Evolutionary conservation across 495 filamentous ascomycete genomes (phyloP), one percentile per base, ranked within the genome.

Genomic region (Aspergillus conjunctus): DNA sequence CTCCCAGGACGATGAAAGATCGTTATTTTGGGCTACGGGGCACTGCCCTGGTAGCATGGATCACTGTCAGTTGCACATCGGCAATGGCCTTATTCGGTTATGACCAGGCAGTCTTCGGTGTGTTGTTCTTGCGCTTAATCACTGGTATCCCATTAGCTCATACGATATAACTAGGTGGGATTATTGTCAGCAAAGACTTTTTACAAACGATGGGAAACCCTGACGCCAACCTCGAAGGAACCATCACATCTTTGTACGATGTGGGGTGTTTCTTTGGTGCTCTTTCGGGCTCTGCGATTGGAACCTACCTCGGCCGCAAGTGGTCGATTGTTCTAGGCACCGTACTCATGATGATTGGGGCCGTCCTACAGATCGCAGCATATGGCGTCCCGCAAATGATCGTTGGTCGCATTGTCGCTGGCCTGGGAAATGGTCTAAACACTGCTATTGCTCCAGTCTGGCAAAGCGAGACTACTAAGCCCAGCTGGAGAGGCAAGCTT

Each of bases 381-480:
- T 86, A 75, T 61, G 72, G 72, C 26, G 64, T 83, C 14, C 63
- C 79, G 7, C 84, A 86, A 62, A 83, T 88, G 73, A 80, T 89
- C 56, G 75, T 86, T 33, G 86, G 83, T 7, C 75, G 84, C 37
- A 74, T 83, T 20, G 70, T 86, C 26, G 57, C 69, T 15, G 78
- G 79, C 12, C 22, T 76, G 10, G 79, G 78, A 8, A 70, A 80
- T 37, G 79, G 79, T 15, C 68, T 73, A 17, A 59, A 77, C 14
- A 75, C 69, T 59, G 73, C 71, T 2, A 74, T 75, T 1, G 71
- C 76, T 4, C 79, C 79, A 5, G 68, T 75, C 8, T 80, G 78
- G 78, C 78, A 79, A 59, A 69, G 71, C 17, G 79, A 81, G 56
- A 54, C 51, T 2, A 18, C 31, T 1, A 41, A 32, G 33, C 37